These are phyloP conservation scores for Saturnispora hagleri DNA, from an alignment of 805 yeast species.

Conservation along the genomic window DNA sequence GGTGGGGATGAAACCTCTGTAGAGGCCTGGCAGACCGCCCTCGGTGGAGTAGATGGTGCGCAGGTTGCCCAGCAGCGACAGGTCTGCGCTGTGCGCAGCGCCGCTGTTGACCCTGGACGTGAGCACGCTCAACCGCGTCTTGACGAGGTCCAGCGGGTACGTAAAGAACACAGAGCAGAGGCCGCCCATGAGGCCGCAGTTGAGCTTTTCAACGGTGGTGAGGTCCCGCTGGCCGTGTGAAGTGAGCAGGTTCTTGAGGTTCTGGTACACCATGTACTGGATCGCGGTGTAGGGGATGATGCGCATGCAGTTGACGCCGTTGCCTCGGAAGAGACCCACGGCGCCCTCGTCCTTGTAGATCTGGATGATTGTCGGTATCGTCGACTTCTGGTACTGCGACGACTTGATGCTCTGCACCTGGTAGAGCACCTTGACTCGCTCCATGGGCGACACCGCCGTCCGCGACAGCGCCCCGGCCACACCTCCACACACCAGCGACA, in stretches of 20 bases:
- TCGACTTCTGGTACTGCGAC: conserved; percentile 45
- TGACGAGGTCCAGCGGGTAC: conserved; percentile 84
- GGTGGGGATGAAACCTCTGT: conserved; percentile 85
- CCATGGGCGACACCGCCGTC: conserved; percentile 91
- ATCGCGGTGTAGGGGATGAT: conserved; percentile 93
- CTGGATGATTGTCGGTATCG: conserved; percentile 61
- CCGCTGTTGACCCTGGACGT: conserved; percentile 45
- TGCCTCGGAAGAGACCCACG: conserved; percentile 83
- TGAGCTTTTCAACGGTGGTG: conserved; percentile 48
- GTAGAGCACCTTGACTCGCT: conserved; percentile 82
- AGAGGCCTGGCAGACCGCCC: conserved; percentile 74
- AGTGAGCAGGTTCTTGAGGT: conserved; percentile 36
- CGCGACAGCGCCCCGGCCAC: conserved; percentile 75
- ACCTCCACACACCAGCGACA: conserved; percentile 68
- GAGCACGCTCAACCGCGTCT: conserved; percentile 83
- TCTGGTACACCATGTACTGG: conserved; percentile 80
- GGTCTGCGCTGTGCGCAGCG: neutral
- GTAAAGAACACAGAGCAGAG: conserved; percentile 70
- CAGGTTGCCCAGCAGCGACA: neutral
- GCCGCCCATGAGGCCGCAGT: conserved; percentile 80
- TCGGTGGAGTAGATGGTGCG: conserved; percentile 48
- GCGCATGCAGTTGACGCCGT: conserved; percentile 80
- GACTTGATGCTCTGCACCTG: conserved; percentile 53
- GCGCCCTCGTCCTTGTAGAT: conserved; percentile 91
- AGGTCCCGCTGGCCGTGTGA: conserved; percentile 28